Evolutionary conservation across 208 protist species (phyloP), one percentile per base, ranked within the genome.

Genomic region (Crithidia expoeki): DNA sequence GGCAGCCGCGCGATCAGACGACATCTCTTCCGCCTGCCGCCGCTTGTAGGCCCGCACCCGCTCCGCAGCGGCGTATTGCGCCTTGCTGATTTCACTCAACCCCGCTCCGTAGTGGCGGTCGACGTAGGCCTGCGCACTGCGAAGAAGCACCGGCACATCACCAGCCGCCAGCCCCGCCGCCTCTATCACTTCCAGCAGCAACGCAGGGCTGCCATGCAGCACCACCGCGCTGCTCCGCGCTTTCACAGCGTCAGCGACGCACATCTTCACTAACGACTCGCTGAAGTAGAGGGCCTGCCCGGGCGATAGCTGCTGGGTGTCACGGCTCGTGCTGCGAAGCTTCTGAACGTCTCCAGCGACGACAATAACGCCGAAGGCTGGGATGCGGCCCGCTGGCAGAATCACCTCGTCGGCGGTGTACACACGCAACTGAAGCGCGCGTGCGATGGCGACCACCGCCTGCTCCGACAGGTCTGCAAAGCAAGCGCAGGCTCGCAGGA

Each of bases 281-380:
- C 74, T 78, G 58, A 93, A 88, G n/a, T 67, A 86, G 25, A 73
- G 46, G 23, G 72, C 68, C 55, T 74, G 36, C 25, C 88, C 88
- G 38, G 64, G 66, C 21, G 38, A 9, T 21, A 78, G 57, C 12
- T 7, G 40, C 46, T 52, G 7, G 2, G 28, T 9, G 2, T 52
- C n/a, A 19, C 30, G 55, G 32, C 38, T 64, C 51, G n/a, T 47
- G 28, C 28, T 44, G 17, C 40, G 47, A 51, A 61, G 79, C 19
- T 49, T 49, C 23, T 67, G 68, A 30, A 76, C 72, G 2, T 68
- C 25, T 7, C 86, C 74, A 9, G 80, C 33, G 19, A 91, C 62
- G 11, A 84, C 65, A 14, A 76, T 46, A 28, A 76, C 19, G 47
- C 71, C 57, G 56, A 58, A 80, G 47, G 23, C 53, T 23, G 47